Evolutionary conservation across 176 grass and related monocot genomes (phyloP), one percentile per base, ranked within the genome.

Genomic region (Oryza longistaminata): DNA sequence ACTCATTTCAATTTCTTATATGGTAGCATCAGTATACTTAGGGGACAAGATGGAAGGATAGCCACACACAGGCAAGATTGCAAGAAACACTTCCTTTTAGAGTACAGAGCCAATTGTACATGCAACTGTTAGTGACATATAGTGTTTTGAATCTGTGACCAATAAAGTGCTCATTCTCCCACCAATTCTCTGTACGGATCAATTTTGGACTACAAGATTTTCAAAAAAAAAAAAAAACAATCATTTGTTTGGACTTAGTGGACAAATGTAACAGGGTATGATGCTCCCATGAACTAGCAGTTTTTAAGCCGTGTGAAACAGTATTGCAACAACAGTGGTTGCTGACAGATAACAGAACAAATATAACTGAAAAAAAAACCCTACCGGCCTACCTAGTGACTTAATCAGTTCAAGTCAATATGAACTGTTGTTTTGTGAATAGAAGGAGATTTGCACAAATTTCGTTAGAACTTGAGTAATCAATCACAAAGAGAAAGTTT

Each of bases 51-150:
- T 50, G 43, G 43, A n/a, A 70, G 48, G 82, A 26, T 16, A 22
- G 16, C 35, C 12, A 33, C 24, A 24, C 44, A 66, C 14, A 21
- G 10, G 29, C 68, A 80, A 44, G 40, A n/a, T 15, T 21, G 15
- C 50, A 19, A 58, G 52, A 58, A 58, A 58, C 6, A 53, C 3
- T 17, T 58, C 15, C 17, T 21, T 55, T 58, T 58, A 58, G 5
- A n/a, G 24, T 35, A 33, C 10, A 26, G 27, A 73, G 14, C 10
- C 7, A 81, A 67, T 62, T 16, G 16, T 9, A 62, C 40, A 79
- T 80, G 76, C 39, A 72, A 17, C 48, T 86, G 43, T 74, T 43
- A 64, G 26, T 80, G 58, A 60, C 58, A 24, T n/a, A n/a, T n/a
- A n/a, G n/a, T n/a, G n/a, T 66, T 80, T 11, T 22, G 25, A 80